Evolutionary conservation across 2,329 filamentous ascomycete species (phyloP).

Genomic region (Trichoderma koningiopsis): DNA sequence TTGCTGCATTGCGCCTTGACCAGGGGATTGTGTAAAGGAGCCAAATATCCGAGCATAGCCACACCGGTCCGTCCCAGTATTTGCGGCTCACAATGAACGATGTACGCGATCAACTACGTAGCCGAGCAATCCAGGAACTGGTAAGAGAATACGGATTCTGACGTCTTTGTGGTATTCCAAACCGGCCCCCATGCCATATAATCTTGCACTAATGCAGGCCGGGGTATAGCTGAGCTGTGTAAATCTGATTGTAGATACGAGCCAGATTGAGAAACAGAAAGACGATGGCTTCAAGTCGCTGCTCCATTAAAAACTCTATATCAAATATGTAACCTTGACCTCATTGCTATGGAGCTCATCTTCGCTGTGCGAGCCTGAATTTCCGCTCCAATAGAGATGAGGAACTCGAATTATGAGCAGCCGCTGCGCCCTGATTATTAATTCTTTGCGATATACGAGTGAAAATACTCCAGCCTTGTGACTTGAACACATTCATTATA

Average conservation of each 20-base stretch:
- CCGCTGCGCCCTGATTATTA: background rate
- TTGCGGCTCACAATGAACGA: conserved; percentile 4
- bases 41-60: conserved; percentile 16
- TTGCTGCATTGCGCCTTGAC: background rate
- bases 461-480: background rate
- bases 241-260: background rate
- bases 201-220: background rate
- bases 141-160: background rate
- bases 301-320: background rate
- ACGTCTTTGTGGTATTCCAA: background rate
- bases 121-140: background rate
- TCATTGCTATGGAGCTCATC: background rate
- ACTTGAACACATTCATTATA: background rate
- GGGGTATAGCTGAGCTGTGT: background rate
- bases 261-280: background rate
- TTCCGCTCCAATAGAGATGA: background rate
- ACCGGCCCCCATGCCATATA: background rate
- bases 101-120: background rate
- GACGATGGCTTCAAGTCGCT: background rate
- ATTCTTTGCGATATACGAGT: background rate
- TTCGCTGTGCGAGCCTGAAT: background rate
- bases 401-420: background rate
- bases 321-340: background rate
- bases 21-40: background rate
- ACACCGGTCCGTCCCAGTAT: background rate